These are phyloP conservation scores for Rhizomucor pusillus DNA, from an alignment of 371 early-diverging fungal genomes.

Conservation along the genomic window DNA sequence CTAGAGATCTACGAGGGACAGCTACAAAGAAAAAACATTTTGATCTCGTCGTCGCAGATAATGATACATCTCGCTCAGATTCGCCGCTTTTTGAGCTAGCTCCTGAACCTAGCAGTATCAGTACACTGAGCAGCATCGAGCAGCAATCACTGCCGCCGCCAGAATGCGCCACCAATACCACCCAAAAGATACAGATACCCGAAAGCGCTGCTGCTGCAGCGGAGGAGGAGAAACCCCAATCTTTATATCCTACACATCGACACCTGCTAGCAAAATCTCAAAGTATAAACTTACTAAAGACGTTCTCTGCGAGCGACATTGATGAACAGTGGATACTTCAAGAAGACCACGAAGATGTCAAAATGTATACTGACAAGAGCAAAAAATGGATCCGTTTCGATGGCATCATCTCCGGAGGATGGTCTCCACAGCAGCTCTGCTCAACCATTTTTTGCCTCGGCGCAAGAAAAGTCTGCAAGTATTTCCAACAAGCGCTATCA, in stretches of 20 bases:
- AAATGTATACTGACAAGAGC: constrained; percentile 2
- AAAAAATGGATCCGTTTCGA: constrained; percentile 33
- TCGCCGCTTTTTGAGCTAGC: constrained; percentile 4
- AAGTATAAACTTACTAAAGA: constrained; percentile 10
- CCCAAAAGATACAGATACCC: too few species aligned
- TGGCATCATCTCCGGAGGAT: constrained; percentile 41
- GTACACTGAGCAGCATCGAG: background rate
- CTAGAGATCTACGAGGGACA: too few species aligned
- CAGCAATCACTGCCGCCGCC: background rate
- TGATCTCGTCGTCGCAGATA: constrained; percentile 26
- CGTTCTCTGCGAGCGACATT: background rate
- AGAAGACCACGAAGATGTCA: constrained; percentile 5
- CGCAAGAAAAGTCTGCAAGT: constrained; percentile 40
- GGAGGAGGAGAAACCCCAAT: constrained; percentile 4
- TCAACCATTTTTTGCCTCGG: constrained; percentile 39
- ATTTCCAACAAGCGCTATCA: background rate
- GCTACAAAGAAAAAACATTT: constrained; percentile 22
- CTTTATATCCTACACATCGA: constrained; percentile 18
- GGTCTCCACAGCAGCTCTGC: constrained; percentile 54
- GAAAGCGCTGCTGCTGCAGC: background rate
- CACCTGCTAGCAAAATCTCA: constrained; percentile 9
- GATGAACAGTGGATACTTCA: constrained; percentile 10
- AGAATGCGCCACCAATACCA: background rate
- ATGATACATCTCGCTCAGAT: constrained; percentile 18
- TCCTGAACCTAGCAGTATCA: constrained; percentile 1